Evolutionary conservation across 2,329 filamentous ascomycete genomes (phyloP), one percentile per base, ranked within the genome.

Genomic region (Claviceps cyperi): DNA sequence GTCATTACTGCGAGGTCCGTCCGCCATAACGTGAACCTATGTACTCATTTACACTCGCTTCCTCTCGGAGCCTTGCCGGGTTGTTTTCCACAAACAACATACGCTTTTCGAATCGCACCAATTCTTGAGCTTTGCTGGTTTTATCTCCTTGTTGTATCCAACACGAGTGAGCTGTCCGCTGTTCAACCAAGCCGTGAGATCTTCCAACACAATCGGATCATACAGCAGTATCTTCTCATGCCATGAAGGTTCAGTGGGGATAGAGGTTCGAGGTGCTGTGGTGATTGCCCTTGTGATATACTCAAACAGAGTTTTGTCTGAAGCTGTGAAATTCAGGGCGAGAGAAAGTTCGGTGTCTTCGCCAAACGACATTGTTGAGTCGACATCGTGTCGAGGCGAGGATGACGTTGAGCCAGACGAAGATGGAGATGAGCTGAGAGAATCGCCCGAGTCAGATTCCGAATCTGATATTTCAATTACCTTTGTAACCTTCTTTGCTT

Each of bases 211-310:
- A 43, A 98, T 84, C 0, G 91, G 88, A 59, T 97, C 90, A 62
- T 94, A 97, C 62, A 97, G 78, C 5, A 97, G 71, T 45, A 98
- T 96, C 67, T 89, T 94, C 66, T 97, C 88, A 58, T 94, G 75
- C 86, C 90, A 97, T 2, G 79, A 88, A 14, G 79, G 80, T 2
- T 73, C 62, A 6, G 55, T 54, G 1, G 73, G 66, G 55, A 81
- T 69, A 4, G 58, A 69, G 0, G 75, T 71, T 13, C 69, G 70
- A 3, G 78, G 72, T 4, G 72, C 69, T 1, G 68, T 67, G 8
- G 60, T 74, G 9, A 84, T 67, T 1, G 78, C 79, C 39, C 68
- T 66, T 0, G 75, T 76, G 48, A 84, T 80, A 54, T 71, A 64
- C 24, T 59, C 58, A 53, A 80, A 80, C 22, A 80, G 57, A 0